phyloP scores from a whole-genome alignment of 768 basidiomycete species.

The Trametes punicea region DNA sequence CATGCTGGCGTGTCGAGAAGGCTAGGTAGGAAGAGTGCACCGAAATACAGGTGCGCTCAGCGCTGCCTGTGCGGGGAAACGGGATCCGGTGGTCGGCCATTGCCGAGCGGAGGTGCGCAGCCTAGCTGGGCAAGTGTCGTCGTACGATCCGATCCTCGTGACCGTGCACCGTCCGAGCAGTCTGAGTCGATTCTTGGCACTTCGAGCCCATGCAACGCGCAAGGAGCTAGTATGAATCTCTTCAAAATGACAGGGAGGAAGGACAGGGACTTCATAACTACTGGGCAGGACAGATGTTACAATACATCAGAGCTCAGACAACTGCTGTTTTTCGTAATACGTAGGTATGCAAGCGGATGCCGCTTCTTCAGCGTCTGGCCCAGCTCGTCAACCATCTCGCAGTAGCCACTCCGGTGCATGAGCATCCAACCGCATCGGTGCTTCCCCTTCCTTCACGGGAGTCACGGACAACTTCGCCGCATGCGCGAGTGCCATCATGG shows the following conservation, averaged over 20 bases:
- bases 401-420: constrained; percentile 32
- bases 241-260: too few species aligned
- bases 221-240: too few species aligned
- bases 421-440: constrained; percentile 34
- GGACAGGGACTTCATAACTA: too few species aligned
- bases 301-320: too few species aligned
- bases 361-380: too few species aligned
- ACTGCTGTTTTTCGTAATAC: too few species aligned
- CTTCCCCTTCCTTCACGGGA: constrained; percentile 39
- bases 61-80: constrained; percentile 10
- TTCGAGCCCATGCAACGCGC: too few species aligned
- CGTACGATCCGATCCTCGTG: not conserved
- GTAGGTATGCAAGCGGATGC: too few species aligned
- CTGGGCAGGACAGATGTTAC: too few species aligned
- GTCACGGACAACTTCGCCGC: constrained; percentile 42
- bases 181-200: too few species aligned
- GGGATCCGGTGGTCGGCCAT: constrained; percentile 7
- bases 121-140: not conserved
- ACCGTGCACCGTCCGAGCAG: not conserved
- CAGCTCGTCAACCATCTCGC: not conserved
- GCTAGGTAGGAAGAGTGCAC: not conserved
- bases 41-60: constrained; percentile 4
- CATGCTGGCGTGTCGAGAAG: constrained; percentile 43
- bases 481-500: constrained; percentile 44
- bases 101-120: not conserved